phyloP scores from a whole-genome alignment of 345 rosid genomes.

The Turnera subulata region DNA sequence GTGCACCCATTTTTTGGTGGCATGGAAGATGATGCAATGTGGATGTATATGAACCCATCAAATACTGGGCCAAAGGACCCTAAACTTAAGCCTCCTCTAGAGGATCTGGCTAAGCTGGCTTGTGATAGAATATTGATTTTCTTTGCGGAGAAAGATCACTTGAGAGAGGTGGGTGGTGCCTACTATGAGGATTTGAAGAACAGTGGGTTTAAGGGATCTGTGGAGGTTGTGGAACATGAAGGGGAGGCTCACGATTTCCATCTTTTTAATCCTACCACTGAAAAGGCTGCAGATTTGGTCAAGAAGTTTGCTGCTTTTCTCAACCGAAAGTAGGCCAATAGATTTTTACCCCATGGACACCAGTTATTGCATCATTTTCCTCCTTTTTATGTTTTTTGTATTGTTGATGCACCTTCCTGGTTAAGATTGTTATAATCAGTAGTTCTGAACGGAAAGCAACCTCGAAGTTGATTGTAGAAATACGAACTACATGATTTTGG shows the following conservation, averaged over 20 bases:
- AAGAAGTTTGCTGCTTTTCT: conserved; percentile 1
- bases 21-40: conserved; percentile 1
- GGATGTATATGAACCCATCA: background rate
- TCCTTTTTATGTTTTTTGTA: no score
- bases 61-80: background rate
- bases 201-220: background rate
- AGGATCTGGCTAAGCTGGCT: background rate
- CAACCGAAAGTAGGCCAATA: background rate
- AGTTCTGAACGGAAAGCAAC: no score
- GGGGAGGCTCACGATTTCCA: conserved; percentile 1
- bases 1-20: background rate
- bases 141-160: background rate
- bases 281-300: background rate
- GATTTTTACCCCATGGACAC: no score
- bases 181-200: background rate
- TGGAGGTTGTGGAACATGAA: conserved; percentile 1
- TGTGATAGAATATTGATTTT: background rate
- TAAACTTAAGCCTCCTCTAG: background rate
- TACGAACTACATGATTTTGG: no score
- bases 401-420: no score
- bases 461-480: no score
- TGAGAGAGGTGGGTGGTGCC: background rate
- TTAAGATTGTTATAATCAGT: no score
- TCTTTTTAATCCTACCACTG: background rate
- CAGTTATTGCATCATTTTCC: no score